A percentile compares a stretch with the other conserved stretches of the same genome.
phyloP scores from a whole-genome alignment of 2,329 filamentous ascomycete genomes.

The Huntiella bhutanensis region DNA sequence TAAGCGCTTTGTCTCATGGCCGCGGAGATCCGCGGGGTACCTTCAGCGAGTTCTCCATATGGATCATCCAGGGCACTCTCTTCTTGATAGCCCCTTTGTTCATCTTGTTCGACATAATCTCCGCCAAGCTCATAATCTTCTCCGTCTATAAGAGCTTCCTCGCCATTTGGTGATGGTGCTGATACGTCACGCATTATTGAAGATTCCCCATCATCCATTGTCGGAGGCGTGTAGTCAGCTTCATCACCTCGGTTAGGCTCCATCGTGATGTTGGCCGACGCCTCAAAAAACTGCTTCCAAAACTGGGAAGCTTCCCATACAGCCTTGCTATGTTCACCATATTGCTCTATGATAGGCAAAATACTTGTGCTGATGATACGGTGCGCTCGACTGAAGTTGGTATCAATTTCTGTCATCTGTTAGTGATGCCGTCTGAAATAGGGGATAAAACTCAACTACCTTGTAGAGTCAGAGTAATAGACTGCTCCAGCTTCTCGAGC shows the following conservation, averaged over 20 bases:
- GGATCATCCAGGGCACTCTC: constrained; percentile 51
- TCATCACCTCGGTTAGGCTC: constrained; percentile 82
- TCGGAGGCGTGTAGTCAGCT: constrained; percentile 33
- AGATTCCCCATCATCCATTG: constrained; percentile 29
- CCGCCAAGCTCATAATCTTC: neutral
- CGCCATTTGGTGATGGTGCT: neutral
- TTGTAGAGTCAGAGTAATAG: constrained; percentile 88
- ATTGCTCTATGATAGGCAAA: constrained; percentile 81
- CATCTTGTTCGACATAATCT: neutral
- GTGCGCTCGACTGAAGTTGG: constrained; percentile 93
- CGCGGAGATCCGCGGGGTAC: constrained; percentile 41
- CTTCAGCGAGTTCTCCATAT: constrained; percentile 34
- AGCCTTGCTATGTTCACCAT: constrained; percentile 77
- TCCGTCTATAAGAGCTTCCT: too few species aligned
- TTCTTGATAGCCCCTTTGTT: constrained; percentile 19
- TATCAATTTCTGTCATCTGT: constrained; percentile 62
- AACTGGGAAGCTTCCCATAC: constrained; percentile 99
- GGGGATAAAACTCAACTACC: constrained; percentile 27
- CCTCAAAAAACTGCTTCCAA: constrained; percentile 99
- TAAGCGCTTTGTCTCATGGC: constrained; percentile 16
- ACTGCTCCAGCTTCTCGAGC: constrained; percentile 87
- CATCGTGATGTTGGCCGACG: constrained; percentile 88
- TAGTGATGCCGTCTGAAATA: neutral
- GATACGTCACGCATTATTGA: constrained; percentile 38
- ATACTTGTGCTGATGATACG: constrained; percentile 90